These are phyloP conservation scores for Torrubiella hemipterigena DNA, from an alignment of 2,329 filamentous ascomycete species.

Conservation along the genomic window DNA sequence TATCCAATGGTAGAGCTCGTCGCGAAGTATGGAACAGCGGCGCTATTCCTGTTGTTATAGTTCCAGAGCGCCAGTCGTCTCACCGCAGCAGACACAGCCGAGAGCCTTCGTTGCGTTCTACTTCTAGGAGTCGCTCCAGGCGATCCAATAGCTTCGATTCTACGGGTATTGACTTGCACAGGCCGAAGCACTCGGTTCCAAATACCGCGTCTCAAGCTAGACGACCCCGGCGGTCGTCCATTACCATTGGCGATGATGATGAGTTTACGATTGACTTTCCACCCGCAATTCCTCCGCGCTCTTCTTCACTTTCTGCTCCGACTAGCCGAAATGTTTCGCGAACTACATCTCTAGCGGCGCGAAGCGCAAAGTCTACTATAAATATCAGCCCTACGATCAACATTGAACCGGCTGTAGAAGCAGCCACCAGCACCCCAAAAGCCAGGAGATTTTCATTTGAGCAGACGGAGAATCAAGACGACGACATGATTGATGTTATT, in stretches of 20 bases:
- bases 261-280: slow-evolving; percentile 49
- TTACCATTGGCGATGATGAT: too few species aligned
- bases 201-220: too few species aligned
- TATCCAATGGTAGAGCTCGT: slow-evolving; percentile 42
- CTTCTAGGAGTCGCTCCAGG: slow-evolving; percentile 45
- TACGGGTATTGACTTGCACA: slow-evolving; percentile 17
- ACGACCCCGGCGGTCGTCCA: too few species aligned
- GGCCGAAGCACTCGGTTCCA: background rate
- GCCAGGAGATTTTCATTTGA: slow-evolving; percentile 14
- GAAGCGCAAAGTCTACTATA: slow-evolving; percentile 39
- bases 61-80: slow-evolving; percentile 46
- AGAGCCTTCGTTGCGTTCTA: slow-evolving; percentile 46
- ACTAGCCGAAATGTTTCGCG: slow-evolving; percentile 46
- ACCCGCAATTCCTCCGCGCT: slow-evolving; percentile 42
- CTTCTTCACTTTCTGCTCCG: slow-evolving; percentile 50
- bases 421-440: slow-evolving; percentile 16
- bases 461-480: slow-evolving; percentile 19
- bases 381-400: slow-evolving; percentile 5
- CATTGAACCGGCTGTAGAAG: slow-evolving; percentile 3
- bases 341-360: slow-evolving; percentile 42
- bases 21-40: slow-evolving; percentile 47
- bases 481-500: slow-evolving; percentile 31
- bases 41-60: slow-evolving; percentile 49
- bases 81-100: slow-evolving; percentile 35
- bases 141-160: slow-evolving; percentile 41